phyloP scores from a whole-genome alignment of 345 rosid species.

The Noccaea bulbosa region DNA sequence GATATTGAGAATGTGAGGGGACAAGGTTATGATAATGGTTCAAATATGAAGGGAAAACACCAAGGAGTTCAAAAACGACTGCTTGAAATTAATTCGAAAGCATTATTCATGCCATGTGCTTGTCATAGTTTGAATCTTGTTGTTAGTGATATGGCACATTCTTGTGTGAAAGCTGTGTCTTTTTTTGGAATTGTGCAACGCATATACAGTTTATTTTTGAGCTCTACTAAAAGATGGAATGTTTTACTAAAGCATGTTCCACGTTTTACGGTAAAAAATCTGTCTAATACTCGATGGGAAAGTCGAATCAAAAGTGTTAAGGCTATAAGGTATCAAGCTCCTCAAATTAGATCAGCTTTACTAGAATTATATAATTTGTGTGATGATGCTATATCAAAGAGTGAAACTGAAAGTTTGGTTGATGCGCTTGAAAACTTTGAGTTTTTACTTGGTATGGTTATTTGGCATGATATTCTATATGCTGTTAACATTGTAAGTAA shows the following conservation, averaged over 20 bases:
- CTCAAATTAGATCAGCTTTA: constrained; percentile 1
- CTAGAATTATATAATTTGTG: background rate
- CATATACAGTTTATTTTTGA: background rate
- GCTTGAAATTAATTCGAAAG: background rate
- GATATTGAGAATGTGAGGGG: constrained; percentile 2
- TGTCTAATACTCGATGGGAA: constrained; percentile 14
- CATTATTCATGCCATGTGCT: constrained; percentile 8
- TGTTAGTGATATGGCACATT: constrained; percentile 7
- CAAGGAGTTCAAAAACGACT: background rate
- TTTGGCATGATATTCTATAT: background rate
- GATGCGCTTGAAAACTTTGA: background rate
- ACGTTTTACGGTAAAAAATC: background rate
- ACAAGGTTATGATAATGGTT: constrained; percentile 18
- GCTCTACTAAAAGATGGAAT: background rate
- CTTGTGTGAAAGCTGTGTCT: too few relatives aligned
- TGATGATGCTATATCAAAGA: constrained; percentile 17
- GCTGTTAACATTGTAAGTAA: constrained; percentile 3
- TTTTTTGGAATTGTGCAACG: constrained; percentile 4
- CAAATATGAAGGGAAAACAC: constrained; percentile 15
- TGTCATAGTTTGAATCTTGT: constrained; percentile 16
- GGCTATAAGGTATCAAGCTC: constrained; percentile 7
- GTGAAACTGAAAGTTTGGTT: background rate
- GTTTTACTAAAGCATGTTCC: constrained; percentile 5
- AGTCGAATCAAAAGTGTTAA: constrained; percentile 4
- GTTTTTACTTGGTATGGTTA: background rate